Percentiles rank a stretch among this genome's conserved stretches.
phyloP scores from a whole-genome alignment of 1,139 yeast genomes.

The Hansenula lynferdii region DNA sequence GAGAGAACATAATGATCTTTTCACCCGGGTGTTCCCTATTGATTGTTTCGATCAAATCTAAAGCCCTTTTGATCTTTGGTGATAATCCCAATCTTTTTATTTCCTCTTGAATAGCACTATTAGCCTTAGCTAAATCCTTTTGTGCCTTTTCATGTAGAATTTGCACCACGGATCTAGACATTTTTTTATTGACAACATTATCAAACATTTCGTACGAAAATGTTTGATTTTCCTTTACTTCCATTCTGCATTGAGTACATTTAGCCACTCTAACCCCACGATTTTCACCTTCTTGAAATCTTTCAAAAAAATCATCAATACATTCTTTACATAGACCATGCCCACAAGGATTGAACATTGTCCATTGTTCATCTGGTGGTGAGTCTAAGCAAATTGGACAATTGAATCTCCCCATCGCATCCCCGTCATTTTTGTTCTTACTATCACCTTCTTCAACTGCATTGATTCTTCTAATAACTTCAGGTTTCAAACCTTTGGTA shows the following conservation, averaged over 20 bases:
- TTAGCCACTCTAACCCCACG: constrained; percentile 38
- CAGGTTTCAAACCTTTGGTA: constrained; percentile 21
- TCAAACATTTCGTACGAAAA: constrained; percentile 50
- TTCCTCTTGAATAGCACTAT: constrained; percentile 28
- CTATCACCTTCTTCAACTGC: background rate
- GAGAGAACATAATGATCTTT: constrained; percentile 76
- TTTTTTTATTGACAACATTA: constrained; percentile 34
- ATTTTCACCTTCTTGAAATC: constrained; percentile 29
- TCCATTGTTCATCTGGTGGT: constrained; percentile 27
- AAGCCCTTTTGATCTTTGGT: constrained; percentile 48
- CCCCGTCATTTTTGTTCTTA: constrained; percentile 18
- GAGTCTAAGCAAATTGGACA: constrained; percentile 65
- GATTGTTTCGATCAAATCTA: constrained; percentile 42
- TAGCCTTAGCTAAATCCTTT: constrained; percentile 25
- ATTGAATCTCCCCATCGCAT: constrained; percentile 23
- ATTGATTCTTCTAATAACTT: constrained; percentile 25
- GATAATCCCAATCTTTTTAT: constrained; percentile 35
- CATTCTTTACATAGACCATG: constrained; percentile 67
- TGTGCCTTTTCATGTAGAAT: constrained; percentile 19
- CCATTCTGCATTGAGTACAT: constrained; percentile 46
- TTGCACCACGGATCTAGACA: constrained; percentile 25
- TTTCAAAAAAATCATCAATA: constrained; percentile 45
- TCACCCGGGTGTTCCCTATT: constrained; percentile 42
- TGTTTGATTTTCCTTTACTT: constrained; percentile 37
- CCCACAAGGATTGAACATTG: constrained; percentile 58